Evolutionary conservation across 371 early-diverging fungal genomes (phyloP).

Genomic region (Saksenaea oblongispora): DNA sequence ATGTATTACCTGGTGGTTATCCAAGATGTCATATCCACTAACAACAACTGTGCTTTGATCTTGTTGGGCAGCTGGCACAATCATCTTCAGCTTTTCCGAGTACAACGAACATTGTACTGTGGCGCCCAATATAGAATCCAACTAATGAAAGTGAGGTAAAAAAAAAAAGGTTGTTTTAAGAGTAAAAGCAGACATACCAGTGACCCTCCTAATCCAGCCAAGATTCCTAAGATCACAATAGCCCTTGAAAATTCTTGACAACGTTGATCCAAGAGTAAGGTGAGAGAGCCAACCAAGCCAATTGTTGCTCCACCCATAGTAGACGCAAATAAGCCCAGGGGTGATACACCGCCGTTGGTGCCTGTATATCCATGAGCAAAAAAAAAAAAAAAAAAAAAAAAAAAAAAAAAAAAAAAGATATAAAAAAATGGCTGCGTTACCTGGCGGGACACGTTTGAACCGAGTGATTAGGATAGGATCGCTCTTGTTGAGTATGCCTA

Average conservation of each 20-base stretch:
- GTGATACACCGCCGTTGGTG: slow-evolving; percentile 84
- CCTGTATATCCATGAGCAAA: slow-evolving; percentile 36
- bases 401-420: not conserved
- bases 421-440: not conserved
- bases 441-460: slow-evolving; percentile 69
- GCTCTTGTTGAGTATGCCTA: slow-evolving; percentile 74
- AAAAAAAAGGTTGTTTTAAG: slow-evolving; percentile 3
- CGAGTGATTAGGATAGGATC: slow-evolving; percentile 82
- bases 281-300: slow-evolving; percentile 64
- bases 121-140: slow-evolving; percentile 88
- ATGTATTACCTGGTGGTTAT: slow-evolving; percentile 83
- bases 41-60: slow-evolving; percentile 50
- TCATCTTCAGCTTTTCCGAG: slow-evolving; percentile 59
- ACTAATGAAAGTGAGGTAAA: too few relatives aligned
- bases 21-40: slow-evolving; percentile 69
- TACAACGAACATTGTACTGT: slow-evolving; percentile 75
- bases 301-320: slow-evolving; percentile 75
- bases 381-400: not conserved
- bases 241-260: slow-evolving; percentile 41
- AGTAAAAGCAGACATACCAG: slow-evolving; percentile 46
- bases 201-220: slow-evolving; percentile 74
- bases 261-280: slow-evolving; percentile 47
- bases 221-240: slow-evolving; percentile 51
- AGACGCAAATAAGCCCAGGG: slow-evolving; percentile 66
- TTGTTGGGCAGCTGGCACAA: slow-evolving; percentile 40